A percentile compares a stretch with the other conserved stretches of the same genome.
phyloP scores from a whole-genome alignment of 208 protist genomes.

The Acanthamoeba triangularis region DNA sequence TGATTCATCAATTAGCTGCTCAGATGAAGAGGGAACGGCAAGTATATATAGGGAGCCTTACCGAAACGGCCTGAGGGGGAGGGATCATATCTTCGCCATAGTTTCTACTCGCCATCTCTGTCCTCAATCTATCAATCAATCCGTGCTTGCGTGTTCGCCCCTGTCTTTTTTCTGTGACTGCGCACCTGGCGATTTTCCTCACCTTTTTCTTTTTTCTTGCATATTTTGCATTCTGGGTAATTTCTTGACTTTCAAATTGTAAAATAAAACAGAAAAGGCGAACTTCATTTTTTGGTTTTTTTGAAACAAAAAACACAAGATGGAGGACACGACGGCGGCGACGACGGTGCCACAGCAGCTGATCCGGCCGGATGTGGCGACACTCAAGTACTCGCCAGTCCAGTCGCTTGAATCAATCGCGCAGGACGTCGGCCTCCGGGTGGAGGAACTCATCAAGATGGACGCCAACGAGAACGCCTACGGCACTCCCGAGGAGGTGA shows the following conservation, averaged over 20 bases:
- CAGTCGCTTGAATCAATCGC: constrained; percentile 68
- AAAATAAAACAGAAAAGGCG: too few relatives aligned
- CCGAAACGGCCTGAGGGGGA: constrained; percentile 12
- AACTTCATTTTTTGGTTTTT: too few relatives aligned
- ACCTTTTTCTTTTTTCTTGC: background rate
- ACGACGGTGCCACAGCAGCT: background rate
- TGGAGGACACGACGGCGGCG: background rate
- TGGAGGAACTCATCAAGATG: constrained; percentile 77
- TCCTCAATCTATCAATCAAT: background rate
- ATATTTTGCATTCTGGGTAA: background rate
- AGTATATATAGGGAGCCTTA: background rate
- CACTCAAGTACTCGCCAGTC: constrained; percentile 24
- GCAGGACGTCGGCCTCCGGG: constrained; percentile 75
- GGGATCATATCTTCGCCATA: constrained; percentile 47
- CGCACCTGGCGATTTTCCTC: background rate
- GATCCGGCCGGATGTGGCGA: constrained; percentile 35
- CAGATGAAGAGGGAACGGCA: too few relatives aligned
- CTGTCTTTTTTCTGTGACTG: background rate
- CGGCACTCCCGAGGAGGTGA: constrained; percentile 64
- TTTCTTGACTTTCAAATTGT: background rate
- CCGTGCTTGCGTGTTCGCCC: background rate
- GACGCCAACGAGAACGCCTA: constrained; percentile 84
- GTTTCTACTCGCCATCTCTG: background rate
- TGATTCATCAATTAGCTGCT: background rate
- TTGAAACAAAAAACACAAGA: too few relatives aligned